These are phyloP conservation scores for Zelopaecilomyces penicillatus DNA, from an alignment of 2,329 filamentous ascomycete species.

Conservation along the genomic window DNA sequence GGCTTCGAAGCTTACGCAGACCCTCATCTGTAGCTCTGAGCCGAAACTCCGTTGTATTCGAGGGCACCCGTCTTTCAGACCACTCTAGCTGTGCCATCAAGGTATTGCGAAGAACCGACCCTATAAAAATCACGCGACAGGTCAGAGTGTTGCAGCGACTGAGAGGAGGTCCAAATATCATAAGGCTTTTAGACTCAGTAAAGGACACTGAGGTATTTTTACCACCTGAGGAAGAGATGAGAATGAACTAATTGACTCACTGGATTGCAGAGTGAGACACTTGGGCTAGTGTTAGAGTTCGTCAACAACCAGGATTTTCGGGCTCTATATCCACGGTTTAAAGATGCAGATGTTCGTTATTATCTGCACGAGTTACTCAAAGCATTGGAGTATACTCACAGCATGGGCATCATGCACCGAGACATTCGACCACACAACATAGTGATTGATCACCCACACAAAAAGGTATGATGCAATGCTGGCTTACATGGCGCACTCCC, in stretches of 20 bases:
- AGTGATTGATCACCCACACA: slow-evolving; percentile 1
- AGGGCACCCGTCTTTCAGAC: not conserved
- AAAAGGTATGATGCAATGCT: slow-evolving; percentile 1
- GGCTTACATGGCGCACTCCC: not conserved
- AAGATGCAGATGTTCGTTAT: slow-evolving; percentile 1
- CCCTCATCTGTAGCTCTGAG: no score
- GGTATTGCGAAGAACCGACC: slow-evolving; percentile 1
- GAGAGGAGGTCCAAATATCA: slow-evolving; percentile 2
- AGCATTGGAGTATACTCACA: slow-evolving; percentile 5
- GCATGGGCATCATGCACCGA: slow-evolving; percentile 4
- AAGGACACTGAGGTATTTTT: not conserved
- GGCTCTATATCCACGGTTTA: not conserved
- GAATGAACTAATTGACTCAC: not conserved
- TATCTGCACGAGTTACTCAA: slow-evolving; percentile 3
- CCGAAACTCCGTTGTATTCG: not conserved
- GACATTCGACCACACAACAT: slow-evolving; percentile 7
- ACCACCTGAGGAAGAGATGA: not conserved
- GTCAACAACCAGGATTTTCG: not conserved
- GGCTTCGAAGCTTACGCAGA: no score
- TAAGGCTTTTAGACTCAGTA: not conserved
- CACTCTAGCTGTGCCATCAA: slow-evolving; percentile 1
- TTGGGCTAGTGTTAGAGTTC: not conserved
- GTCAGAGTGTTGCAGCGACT: slow-evolving; percentile 1
- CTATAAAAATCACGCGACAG: slow-evolving; percentile 1
- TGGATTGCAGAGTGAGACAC: not conserved